Base-by-base conservation (phyloP, 768 basidiomycete species). In the Tephrocybe sp. region DNA sequence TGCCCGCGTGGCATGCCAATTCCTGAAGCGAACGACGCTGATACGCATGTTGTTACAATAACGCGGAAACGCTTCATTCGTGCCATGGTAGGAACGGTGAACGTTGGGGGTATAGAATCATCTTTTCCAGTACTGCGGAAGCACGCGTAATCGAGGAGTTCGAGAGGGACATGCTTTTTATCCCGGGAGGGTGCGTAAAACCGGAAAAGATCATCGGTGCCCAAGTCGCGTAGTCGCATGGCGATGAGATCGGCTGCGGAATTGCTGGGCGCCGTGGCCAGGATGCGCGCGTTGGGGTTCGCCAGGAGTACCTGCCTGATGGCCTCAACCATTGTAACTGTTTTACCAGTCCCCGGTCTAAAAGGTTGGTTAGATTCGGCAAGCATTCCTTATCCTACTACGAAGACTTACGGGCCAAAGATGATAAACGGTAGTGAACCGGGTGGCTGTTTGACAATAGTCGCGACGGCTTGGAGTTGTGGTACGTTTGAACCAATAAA, bases 271-370 rank as follows among this genome's bases (percentile, higher is more conserved):
- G 84, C 83, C 47, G 80, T 83, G 0, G 77, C 83, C 2, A 86
- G 69, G 25, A 86, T 68, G n/a, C 64, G 71, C 1, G 77, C 68
- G 0, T 58, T 47, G 0, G 75, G 71, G 39, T 74, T 60, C 4
- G 44, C 49, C 2, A 47, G 47, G 4, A 83, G 64, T 3, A 85
- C 54, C 57, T 85, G 84, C 1, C 62, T 67, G 16, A 85, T 84
- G 0, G 80, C 74, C 60, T 86, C 84, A 1, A 84, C 74, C 9
- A 80, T 69, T 0, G 82, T 84, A 16, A 85, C 74, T 0, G 84
- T 87, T 64, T 86, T 87, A 1, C 85, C 85, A 0, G 85, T 87
- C 6, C 82, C 82, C 3, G 82, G 82, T 9, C 82, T 82, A 42
- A 24, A 51, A 36, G 12, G 15, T 4, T 11, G n/a, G 37, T n/a